Conservation (phyloP, 768 basidiomycete species). For the Sistotremastrum suecicum region DNA sequence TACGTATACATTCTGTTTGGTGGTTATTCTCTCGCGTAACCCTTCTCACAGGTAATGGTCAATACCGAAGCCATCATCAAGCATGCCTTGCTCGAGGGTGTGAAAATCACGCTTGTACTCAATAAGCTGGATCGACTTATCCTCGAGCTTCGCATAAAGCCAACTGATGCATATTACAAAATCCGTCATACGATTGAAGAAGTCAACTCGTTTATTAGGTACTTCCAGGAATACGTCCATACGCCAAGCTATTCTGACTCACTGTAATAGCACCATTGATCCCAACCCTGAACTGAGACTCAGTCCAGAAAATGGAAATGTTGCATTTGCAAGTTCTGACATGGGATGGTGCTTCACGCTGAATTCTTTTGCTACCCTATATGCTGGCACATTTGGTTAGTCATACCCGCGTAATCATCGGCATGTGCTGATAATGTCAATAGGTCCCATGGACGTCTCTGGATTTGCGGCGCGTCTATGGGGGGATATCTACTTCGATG, state of each 20-base stretch:
- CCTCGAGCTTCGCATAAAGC: conserved; percentile 90
- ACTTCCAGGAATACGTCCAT: background rate
- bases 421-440: background rate
- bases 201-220: conserved; percentile 94
- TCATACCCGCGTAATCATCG: background rate
- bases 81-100: conserved; percentile 77
- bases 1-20: conserved; percentile 25
- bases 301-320: conserved; percentile 91
- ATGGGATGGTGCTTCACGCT: conserved; percentile 98
- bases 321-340: conserved; percentile 92
- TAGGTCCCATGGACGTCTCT: conserved; percentile 67
- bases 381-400: conserved; percentile 82
- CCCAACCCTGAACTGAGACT: conserved; percentile 78
- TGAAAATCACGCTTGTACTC: conserved; percentile 84
- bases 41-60: conserved; percentile 60
- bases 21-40: conserved; percentile 4
- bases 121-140: conserved; percentile 98
- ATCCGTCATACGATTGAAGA: conserved; percentile 99
- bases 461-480: conserved; percentile 85
- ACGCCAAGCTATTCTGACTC: too few relatives aligned
- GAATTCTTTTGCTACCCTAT: conserved; percentile 89
- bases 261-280: conserved; percentile 49
- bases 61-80: conserved; percentile 80
- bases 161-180: conserved; percentile 95
- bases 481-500: conserved; percentile 95